phyloP scores from a whole-genome alignment of 345 rosid genomes.

The Bruguiera sexangula region DNA sequence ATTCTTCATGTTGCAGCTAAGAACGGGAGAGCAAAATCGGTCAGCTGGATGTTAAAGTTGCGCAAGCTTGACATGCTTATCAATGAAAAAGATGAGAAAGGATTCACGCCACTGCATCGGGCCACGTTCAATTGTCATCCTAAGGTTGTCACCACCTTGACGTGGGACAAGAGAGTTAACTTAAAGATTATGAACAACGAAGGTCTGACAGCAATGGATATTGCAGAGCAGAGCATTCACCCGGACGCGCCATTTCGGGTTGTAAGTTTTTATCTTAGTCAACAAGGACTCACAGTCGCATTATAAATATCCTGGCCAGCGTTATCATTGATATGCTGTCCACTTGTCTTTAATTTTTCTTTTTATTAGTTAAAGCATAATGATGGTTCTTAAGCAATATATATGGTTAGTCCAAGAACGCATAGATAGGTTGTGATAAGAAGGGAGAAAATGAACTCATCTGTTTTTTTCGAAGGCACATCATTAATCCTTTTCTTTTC shows the following conservation, averaged over 20 bases:
- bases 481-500: too few species aligned
- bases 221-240: neutral
- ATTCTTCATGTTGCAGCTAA: constrained; percentile 13
- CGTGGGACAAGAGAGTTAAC: neutral
- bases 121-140: neutral
- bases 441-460: too few species aligned
- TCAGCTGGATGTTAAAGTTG: neutral
- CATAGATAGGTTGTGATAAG: too few species aligned
- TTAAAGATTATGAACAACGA: constrained; percentile 3
- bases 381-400: too few species aligned
- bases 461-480: too few species aligned
- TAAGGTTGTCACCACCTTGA: constrained; percentile 1
- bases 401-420: too few species aligned
- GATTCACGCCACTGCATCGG: constrained; percentile 14
- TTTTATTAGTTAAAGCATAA: too few species aligned
- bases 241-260: neutral
- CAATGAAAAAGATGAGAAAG: constrained; percentile 1
- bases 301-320: too few species aligned
- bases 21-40: neutral
- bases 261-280: too few species aligned
- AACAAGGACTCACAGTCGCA: too few species aligned
- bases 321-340: too few species aligned
- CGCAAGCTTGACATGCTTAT: constrained; percentile 3
- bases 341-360: too few species aligned
- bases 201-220: neutral